Conservation (phyloP, 192 early-diverging fungal genomes). For the Chytriomyces confervae region DNA sequence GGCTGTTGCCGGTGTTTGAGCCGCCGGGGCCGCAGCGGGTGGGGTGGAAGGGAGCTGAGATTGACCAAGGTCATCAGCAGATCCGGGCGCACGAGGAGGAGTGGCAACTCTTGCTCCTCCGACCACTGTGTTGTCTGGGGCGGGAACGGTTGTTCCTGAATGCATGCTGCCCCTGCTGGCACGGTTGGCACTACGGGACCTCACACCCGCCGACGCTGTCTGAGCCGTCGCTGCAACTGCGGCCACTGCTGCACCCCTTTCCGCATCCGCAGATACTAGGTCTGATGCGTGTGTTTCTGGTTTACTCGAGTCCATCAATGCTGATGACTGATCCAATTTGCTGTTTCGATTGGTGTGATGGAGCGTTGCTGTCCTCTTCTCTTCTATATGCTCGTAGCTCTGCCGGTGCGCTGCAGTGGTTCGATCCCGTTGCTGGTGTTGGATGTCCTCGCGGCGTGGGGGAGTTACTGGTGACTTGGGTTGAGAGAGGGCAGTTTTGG, state of each 20-base stretch:
- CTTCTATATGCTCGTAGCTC: too few species aligned
- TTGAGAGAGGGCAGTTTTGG: background rate
- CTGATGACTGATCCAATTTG: too few species aligned
- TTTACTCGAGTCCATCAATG: too few species aligned
- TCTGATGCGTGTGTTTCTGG: background rate
- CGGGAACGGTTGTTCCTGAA: background rate
- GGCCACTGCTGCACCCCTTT: background rate
- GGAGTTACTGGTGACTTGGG: slow-evolving; percentile 1
- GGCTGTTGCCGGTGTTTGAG: background rate
- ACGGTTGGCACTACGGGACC: background rate
- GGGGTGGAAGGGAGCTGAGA: background rate
- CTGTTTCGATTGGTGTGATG: too few species aligned
- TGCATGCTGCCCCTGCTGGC: background rate
- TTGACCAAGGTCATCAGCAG: background rate
- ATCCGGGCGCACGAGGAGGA: background rate
- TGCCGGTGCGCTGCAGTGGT: background rate
- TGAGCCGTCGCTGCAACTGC: background rate
- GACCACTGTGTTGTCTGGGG: background rate
- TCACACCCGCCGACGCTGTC: background rate
- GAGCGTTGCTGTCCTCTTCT: too few species aligned
- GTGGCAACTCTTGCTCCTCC: background rate
- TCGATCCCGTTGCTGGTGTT: background rate
- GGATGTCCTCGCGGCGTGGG: background rate
- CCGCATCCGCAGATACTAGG: background rate
- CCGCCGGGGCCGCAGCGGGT: background rate